These are phyloP conservation scores for Cladosporium sp. DNA, from an alignment of 2,329 filamentous ascomycete genomes.

Conservation along the genomic window DNA sequence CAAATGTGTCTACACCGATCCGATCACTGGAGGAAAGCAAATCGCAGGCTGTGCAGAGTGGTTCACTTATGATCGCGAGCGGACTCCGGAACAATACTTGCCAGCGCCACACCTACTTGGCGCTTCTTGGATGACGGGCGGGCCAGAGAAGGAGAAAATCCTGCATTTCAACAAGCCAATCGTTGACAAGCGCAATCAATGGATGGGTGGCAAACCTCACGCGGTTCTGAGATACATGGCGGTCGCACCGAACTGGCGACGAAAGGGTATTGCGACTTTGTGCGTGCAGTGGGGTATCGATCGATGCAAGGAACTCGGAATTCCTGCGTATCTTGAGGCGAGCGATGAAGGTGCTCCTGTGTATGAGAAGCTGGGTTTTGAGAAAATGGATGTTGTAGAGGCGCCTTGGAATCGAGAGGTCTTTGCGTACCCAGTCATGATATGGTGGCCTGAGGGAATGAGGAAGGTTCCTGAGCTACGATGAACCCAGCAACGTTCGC, in stretches of 20 bases:
- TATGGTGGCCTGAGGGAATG: constrained; percentile 21
- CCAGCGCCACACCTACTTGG: constrained; percentile 15
- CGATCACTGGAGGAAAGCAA: constrained; percentile 15
- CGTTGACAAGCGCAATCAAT: constrained; percentile 15
- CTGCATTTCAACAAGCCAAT: constrained; percentile 12
- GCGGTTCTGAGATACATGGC: constrained; percentile 28
- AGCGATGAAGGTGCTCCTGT: constrained; percentile 30
- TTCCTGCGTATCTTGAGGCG: constrained; percentile 36
- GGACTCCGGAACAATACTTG: constrained; percentile 14
- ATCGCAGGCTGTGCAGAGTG: constrained; percentile 23
- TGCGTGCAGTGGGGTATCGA: constrained; percentile 36
- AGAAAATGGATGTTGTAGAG: constrained; percentile 18
- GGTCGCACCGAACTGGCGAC: constrained; percentile 32
- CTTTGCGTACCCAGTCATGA: constrained; percentile 18
- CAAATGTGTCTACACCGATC: constrained; percentile 22
- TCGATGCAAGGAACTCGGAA: constrained; percentile 32
- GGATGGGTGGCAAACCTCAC: constrained; percentile 17
- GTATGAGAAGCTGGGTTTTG: constrained; percentile 35
- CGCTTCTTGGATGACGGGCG: constrained; percentile 17
- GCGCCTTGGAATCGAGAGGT: constrained; percentile 12
- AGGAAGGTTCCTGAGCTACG: neutral
- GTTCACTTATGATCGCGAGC: constrained; percentile 18
- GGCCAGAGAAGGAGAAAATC: constrained; percentile 6
- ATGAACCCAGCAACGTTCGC: neutral
- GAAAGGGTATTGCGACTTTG: constrained; percentile 33